phyloP scores from a whole-genome alignment of 306 rosid genomes.

The Begonia loranthoides region DNA sequence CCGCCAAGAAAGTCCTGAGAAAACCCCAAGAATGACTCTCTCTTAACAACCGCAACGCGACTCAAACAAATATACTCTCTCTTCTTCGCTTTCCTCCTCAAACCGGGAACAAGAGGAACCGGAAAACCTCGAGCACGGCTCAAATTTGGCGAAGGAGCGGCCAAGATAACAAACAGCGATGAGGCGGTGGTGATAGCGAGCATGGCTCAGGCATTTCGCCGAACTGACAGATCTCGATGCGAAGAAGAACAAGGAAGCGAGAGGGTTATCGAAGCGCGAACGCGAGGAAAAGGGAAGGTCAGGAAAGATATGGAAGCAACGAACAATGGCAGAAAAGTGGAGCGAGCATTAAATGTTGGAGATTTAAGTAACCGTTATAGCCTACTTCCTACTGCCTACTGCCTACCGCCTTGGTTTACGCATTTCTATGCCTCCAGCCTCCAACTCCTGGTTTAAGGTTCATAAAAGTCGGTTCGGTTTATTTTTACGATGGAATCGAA shows the following conservation, averaged over 20 bases:
- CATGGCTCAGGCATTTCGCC: conserved; percentile 95
- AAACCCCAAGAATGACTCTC: conserved; percentile 10
- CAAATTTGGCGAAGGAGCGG: conserved; percentile 10
- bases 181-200: conserved; percentile 21
- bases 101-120: background rate
- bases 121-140: conserved; percentile 10
- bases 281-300: background rate
- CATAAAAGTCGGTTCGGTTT: too few species aligned
- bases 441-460: too few species aligned
- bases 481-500: too few species aligned
- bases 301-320: conserved; percentile 6
- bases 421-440: too few species aligned
- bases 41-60: conserved; percentile 8
- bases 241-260: background rate
- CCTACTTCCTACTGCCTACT: too few species aligned
- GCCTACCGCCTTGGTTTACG: too few species aligned
- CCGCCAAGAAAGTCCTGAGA: conserved; percentile 18
- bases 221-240: conserved; percentile 25
- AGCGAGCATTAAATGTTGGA: background rate
- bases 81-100: conserved; percentile 6
- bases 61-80: conserved; percentile 4
- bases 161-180: conserved; percentile 2
- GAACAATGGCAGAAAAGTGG: conserved; percentile 11
- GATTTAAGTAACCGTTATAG: too few species aligned
- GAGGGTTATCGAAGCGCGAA: background rate